phyloP scores from a whole-genome alignment of 495 filamentous ascomycete genomes.

The Penicillium soppii region DNA sequence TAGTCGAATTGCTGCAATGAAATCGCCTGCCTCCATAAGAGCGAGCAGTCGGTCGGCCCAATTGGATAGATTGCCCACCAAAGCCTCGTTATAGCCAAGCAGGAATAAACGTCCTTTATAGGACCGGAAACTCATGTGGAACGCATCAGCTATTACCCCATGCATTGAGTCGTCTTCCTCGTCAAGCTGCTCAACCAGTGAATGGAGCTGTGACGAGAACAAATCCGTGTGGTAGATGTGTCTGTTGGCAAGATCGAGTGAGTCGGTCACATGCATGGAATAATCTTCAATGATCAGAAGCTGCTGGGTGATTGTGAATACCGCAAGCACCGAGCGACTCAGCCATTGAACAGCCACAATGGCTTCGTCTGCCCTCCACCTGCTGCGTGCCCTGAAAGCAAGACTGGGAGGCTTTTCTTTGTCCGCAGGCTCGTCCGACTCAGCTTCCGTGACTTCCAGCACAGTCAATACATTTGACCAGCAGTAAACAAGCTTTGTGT shows the following conservation, averaged over 20 bases:
- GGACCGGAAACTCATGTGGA: slow-evolving; percentile 93
- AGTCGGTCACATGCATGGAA: slow-evolving; percentile 85
- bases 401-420: slow-evolving; percentile 70
- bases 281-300: slow-evolving; percentile 90
- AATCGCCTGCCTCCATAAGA: slow-evolving; percentile 92
- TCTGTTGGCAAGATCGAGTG: slow-evolving; percentile 86
- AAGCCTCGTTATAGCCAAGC: slow-evolving; percentile 84
- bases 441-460: slow-evolving; percentile 76
- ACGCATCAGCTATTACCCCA: slow-evolving; percentile 94
- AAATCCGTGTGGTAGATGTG: slow-evolving; percentile 90
- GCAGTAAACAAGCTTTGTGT: slow-evolving; percentile 87
- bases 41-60: slow-evolving; percentile 98
- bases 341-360: slow-evolving; percentile 98
- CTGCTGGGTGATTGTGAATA: slow-evolving; percentile 90
- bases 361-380: slow-evolving; percentile 92
- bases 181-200: slow-evolving; percentile 82
- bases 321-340: slow-evolving; percentile 85
- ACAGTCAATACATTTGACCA: slow-evolving; percentile 97
- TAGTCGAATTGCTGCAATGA: slow-evolving; percentile 83
- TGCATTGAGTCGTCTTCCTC: slow-evolving; percentile 89
- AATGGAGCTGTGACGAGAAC: slow-evolving; percentile 80
- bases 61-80: slow-evolving; percentile 87
- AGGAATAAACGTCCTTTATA: slow-evolving; percentile 95
- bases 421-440: slow-evolving; percentile 59
- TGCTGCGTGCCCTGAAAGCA: slow-evolving; percentile 76